These are phyloP conservation scores for Leccinum boreale DNA, from an alignment of 768 basidiomycete species.

Conservation along the genomic window DNA sequence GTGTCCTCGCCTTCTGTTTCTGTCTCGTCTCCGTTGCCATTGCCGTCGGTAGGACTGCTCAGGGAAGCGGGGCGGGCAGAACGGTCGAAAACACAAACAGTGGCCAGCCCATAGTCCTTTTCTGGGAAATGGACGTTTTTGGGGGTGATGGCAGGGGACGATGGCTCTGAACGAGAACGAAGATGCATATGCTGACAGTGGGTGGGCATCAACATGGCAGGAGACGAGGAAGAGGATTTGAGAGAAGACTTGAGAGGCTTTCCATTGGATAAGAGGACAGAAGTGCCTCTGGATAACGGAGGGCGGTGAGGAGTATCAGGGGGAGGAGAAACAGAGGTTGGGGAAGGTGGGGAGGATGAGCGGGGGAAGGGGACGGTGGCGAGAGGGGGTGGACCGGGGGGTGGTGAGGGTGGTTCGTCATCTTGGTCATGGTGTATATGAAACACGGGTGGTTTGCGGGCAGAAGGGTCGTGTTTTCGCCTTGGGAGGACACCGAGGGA, in stretches of 20 bases:
- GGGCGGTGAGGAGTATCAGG: conserved; percentile 7
- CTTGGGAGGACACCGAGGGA: conserved; percentile 46
- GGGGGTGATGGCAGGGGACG: conserved; percentile 49
- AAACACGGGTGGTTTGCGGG: conserved; percentile 17
- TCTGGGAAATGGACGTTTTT: conserved; percentile 91
- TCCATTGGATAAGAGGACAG: conserved; percentile 60
- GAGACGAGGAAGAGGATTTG: conserved; percentile 44
- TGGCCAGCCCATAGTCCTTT: conserved; percentile 56
- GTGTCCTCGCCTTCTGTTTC: conserved; percentile 40
- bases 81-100: conserved; percentile 59
- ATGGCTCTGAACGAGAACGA: conserved; percentile 56
- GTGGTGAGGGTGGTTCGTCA: conserved; percentile 14
- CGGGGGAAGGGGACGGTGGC: conserved; percentile 42
- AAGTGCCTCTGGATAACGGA: conserved; percentile 33
- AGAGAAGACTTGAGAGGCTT: conserved; percentile 86
- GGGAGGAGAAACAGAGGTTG: not conserved
- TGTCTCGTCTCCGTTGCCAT: conserved; percentile 36
- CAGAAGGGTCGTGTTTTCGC: conserved; percentile 24
- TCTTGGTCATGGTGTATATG: conserved; percentile 18
- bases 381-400: conserved; percentile 5
- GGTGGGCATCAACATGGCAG: conserved; percentile 7
- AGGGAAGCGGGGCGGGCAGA: conserved; percentile 69
- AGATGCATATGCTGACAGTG: conserved; percentile 12
- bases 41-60: conserved; percentile 12
- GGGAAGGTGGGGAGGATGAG: conserved; percentile 18